These are phyloP conservation scores for Leishmania gerbilli DNA, from an alignment of 208 protist genomes.

Conservation along the genomic window DNA sequence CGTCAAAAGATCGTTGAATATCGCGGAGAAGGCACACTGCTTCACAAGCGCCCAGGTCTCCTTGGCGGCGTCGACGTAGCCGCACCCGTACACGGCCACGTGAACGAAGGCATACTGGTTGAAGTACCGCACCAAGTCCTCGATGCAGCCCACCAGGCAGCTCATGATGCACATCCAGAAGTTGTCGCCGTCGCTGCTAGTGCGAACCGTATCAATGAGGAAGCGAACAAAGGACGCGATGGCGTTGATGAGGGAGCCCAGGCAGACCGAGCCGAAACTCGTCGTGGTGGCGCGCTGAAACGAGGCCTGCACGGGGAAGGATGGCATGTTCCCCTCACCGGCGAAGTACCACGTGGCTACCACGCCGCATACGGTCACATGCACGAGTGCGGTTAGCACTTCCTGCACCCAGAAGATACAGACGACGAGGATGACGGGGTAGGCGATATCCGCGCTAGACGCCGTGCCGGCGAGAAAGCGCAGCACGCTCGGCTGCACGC, in stretches of 20 bases:
- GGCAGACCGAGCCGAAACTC: conserved; percentile 88
- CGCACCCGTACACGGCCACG: conserved; percentile 87
- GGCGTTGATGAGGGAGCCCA: conserved; percentile 84
- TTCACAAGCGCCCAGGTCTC: conserved; percentile 64
- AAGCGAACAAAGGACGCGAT: conserved; percentile 65
- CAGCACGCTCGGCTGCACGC: conserved; percentile 31
- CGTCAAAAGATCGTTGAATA: conserved; percentile 84
- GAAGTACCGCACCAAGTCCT: conserved; percentile 77
- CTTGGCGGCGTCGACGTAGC: conserved; percentile 79
- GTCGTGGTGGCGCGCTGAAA: conserved; percentile 73
- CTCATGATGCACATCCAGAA: conserved; percentile 59
- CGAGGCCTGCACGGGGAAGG: conserved; percentile 50
- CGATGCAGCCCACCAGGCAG: conserved; percentile 61
- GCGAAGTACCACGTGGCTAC: conserved; percentile 91
- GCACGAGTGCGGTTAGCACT: conserved; percentile 63
- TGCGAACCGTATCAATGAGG: conserved; percentile 30
- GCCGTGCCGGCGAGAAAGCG: conserved; percentile 26
- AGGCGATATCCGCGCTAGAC: conserved; percentile 13
- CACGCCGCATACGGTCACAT: conserved; percentile 75
- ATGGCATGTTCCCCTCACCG: conserved; percentile 55
- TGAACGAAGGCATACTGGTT: conserved; percentile 92
- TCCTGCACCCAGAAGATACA: conserved; percentile 74
- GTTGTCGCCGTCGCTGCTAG: conserved; percentile 25
- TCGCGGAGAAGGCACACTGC: conserved; percentile 67
- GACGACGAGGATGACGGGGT: conserved; percentile 34